phyloP scores from a whole-genome alignment of 1,284 basidiomycete genomes.

The Agroathelia rolfsii region DNA sequence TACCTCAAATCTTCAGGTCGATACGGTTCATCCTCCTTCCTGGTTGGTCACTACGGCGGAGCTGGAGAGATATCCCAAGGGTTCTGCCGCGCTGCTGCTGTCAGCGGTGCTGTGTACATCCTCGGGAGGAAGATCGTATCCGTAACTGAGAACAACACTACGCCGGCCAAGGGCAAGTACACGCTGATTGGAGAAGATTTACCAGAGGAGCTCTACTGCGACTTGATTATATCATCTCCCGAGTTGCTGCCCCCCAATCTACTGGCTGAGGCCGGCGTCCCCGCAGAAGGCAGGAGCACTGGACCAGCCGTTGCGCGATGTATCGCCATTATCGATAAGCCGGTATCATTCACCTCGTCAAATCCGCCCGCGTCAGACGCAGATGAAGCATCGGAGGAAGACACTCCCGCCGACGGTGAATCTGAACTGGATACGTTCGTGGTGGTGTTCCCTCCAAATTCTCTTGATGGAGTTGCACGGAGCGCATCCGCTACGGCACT shows the following conservation, averaged over 20 bases:
- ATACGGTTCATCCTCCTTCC: constrained; percentile 86
- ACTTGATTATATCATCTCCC: constrained; percentile 34
- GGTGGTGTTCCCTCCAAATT: constrained; percentile 74
- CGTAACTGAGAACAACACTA: constrained; percentile 12
- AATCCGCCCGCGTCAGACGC: constrained; percentile 17
- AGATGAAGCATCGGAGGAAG: constrained; percentile 13
- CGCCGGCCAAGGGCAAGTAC: constrained; percentile 26
- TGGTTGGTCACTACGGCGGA: constrained; percentile 92
- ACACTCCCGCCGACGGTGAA: too few relatives aligned
- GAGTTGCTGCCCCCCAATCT: constrained; percentile 24
- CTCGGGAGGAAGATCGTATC: constrained; percentile 49
- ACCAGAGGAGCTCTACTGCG: constrained; percentile 36
- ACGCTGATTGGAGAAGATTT: constrained; percentile 52
- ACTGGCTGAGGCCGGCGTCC: constrained; percentile 13
- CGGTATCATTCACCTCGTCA: constrained; percentile 27
- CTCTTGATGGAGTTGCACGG: constrained; percentile 34
- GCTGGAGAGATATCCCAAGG: constrained; percentile 88
- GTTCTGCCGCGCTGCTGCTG: constrained; percentile 84
- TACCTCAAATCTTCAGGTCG: constrained; percentile 78
- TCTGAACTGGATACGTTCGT: too few relatives aligned
- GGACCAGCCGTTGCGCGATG: constrained; percentile 41
- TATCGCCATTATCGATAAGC: constrained; percentile 55
- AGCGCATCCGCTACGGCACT: constrained; percentile 56
- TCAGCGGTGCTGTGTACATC: constrained; percentile 79
- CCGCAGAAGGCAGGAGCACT: constrained; percentile 8